Conservation (phyloP, 139 green algal species). For the Asterochloris erici region DNA sequence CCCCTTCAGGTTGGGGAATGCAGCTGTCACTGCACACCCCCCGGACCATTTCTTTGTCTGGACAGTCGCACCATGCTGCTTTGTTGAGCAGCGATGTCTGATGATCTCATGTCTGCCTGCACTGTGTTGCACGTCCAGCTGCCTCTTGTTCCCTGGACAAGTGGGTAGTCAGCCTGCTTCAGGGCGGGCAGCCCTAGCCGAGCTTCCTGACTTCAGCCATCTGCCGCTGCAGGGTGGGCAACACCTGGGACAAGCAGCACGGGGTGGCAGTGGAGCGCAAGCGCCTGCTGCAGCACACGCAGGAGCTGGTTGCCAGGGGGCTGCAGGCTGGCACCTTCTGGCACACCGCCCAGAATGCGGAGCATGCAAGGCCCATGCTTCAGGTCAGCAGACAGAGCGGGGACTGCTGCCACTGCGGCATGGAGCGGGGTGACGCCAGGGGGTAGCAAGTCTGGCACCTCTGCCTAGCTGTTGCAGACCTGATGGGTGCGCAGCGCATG, state of each 20-base stretch:
- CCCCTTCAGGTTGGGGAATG: slow-evolving; percentile 30
- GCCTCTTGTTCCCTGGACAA: no score
- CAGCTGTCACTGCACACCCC: not conserved
- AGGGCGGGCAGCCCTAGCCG: not conserved
- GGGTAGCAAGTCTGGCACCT: no score
- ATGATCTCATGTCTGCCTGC: no score
- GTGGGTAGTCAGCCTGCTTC: no score
- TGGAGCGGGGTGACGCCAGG: no score
- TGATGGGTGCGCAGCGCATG: no score
- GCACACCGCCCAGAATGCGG: slow-evolving; percentile 67
- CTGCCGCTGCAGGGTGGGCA: slow-evolving; percentile 19
- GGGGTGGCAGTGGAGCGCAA: slow-evolving; percentile 51
- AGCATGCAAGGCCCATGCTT: slow-evolving; percentile 82
- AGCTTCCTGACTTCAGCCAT: not conserved
- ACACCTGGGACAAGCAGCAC: slow-evolving; percentile 55
- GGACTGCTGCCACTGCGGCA: no score
- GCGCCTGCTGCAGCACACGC: slow-evolving; percentile 35
- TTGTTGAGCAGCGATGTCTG: no score
- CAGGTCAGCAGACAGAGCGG: slow-evolving; percentile 30
- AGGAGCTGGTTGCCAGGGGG: slow-evolving; percentile 38
- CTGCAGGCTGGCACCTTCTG: slow-evolving; percentile 52
- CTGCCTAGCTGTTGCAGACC: no score
- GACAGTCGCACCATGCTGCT: no score
- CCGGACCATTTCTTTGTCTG: no score
- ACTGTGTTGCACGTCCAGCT: no score